A percentile compares a stretch with the other conserved stretches of the same genome.
Conservation (phyloP, 2,329 filamentous ascomycete genomes). For the Neopestalotiopsis clavispora region DNA sequence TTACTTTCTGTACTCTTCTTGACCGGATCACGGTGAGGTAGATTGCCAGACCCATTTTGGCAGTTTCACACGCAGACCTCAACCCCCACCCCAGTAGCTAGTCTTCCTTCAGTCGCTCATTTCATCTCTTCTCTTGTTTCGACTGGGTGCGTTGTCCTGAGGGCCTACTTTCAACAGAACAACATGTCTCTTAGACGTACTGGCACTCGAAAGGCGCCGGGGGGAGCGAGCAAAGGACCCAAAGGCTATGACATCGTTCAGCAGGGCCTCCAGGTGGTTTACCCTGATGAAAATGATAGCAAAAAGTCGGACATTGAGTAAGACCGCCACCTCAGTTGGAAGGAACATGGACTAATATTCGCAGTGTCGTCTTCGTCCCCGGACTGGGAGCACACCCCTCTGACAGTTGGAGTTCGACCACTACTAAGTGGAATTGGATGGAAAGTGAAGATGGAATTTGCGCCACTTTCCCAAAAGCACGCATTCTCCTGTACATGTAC, state of each 20-base stretch:
- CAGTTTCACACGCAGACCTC: too few relatives aligned
- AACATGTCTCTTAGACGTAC: neutral
- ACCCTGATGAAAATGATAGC: constrained; percentile 27
- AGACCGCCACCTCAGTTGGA: constrained; percentile 22
- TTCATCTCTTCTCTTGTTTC: too few relatives aligned
- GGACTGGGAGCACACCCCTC: constrained; percentile 45
- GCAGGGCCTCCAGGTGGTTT: constrained; percentile 44
- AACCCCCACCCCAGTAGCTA: too few relatives aligned
- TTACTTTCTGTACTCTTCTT: too few relatives aligned
- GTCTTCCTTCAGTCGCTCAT: too few relatives aligned
- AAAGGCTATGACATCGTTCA: constrained; percentile 42
- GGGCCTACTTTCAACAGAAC: too few relatives aligned
- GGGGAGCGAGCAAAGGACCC: constrained; percentile 30
- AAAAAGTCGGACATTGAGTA: neutral
- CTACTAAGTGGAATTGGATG: constrained; percentile 46
- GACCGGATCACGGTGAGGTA: too few relatives aligned
- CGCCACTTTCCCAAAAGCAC: constrained; percentile 44
- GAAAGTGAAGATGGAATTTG: constrained; percentile 39
- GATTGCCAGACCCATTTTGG: too few relatives aligned
- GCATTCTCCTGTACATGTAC: constrained; percentile 46
- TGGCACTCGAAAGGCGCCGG: constrained; percentile 23
- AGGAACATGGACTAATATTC: constrained; percentile 22
- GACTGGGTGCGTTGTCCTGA: too few relatives aligned
- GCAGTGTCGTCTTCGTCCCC: constrained; percentile 44
- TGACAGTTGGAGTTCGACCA: constrained; percentile 44